Percentiles rank a stretch among this genome's conserved stretches.
Conservation (phyloP, 306 rosid species). For the Arachis hypogaea region DNA sequence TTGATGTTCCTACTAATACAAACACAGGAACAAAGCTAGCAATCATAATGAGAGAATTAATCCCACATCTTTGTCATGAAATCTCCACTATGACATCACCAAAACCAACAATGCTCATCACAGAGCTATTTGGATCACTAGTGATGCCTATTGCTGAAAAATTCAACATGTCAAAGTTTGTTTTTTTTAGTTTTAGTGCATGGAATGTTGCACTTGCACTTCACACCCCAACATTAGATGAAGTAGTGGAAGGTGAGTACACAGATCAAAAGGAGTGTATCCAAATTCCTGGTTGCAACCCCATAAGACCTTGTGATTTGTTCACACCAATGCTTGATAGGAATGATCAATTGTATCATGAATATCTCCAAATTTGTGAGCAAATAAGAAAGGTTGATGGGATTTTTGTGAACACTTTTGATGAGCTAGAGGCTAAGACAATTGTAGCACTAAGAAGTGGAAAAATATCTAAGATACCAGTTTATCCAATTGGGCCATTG, state of each 20-base stretch:
- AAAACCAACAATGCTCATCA: slow-evolving; percentile 16
- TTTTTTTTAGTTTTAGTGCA: neutral
- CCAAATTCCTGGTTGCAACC: slow-evolving; percentile 25
- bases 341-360: slow-evolving; percentile 1
- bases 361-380: neutral
- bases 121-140: neutral
- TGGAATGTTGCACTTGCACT: slow-evolving; percentile 9
- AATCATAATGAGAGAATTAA: neutral
- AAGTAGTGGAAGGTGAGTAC: slow-evolving; percentile 11
- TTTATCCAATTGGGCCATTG: slow-evolving; percentile 29
- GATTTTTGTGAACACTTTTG: slow-evolving; percentile 26
- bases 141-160: neutral
- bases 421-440: slow-evolving; percentile 18
- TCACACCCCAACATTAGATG: neutral
- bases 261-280: neutral
- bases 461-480: neutral
- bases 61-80: neutral
- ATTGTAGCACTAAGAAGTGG: slow-evolving; percentile 14
- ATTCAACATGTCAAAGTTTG: neutral
- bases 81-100: neutral
- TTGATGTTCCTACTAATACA: too few species aligned
- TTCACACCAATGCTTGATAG: neutral
- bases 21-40: neutral
- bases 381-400: neutral
- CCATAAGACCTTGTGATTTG: slow-evolving; percentile 7